A percentile compares a stretch with the other conserved stretches of the same genome.
Conservation (phyloP, 352 stramenopile species). For the Phytophthora cryptogea region DNA sequence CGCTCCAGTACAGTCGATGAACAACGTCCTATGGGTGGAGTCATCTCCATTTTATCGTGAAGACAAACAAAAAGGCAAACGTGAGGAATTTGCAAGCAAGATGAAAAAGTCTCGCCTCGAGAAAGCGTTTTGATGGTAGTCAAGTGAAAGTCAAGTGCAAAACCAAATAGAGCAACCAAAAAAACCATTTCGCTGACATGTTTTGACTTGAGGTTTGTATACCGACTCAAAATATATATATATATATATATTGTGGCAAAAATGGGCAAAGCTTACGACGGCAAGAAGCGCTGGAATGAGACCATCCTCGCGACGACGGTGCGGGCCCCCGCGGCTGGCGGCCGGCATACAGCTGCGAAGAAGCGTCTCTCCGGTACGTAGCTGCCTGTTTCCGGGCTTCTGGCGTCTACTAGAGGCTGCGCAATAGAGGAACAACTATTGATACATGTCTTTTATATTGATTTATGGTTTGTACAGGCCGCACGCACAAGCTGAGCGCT, state of each 20-base stretch:
- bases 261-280: slow-evolving; percentile 82
- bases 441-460: slow-evolving; percentile 9
- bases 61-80: slow-evolving; percentile 12
- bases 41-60: slow-evolving; percentile 36
- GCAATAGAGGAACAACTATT: slow-evolving; percentile 4
- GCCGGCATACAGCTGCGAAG: slow-evolving; percentile 32
- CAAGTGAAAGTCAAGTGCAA: slow-evolving; percentile 27
- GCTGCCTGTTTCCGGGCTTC: background rate
- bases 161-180: slow-evolving; percentile 27
- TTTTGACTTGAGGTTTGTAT: slow-evolving; percentile 25
- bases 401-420: slow-evolving; percentile 6
- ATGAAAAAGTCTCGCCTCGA: slow-evolving; percentile 13
- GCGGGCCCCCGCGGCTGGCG: slow-evolving; percentile 3
- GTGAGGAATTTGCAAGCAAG: slow-evolving; percentile 29
- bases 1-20: slow-evolving; percentile 35
- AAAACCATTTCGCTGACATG: slow-evolving; percentile 4
- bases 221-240: background rate
- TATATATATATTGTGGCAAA: slow-evolving; percentile 3
- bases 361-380: slow-evolving; percentile 69
- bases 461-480: slow-evolving; percentile 40
- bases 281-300: slow-evolving; percentile 87
- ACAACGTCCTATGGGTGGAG: slow-evolving; percentile 24
- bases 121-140: slow-evolving; percentile 28
- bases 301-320: slow-evolving; percentile 64
- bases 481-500: slow-evolving; percentile 77